Base-by-base conservation (phyloP, 164 flowering plant genomes). In the Magnolia kwangsiensis region DNA sequence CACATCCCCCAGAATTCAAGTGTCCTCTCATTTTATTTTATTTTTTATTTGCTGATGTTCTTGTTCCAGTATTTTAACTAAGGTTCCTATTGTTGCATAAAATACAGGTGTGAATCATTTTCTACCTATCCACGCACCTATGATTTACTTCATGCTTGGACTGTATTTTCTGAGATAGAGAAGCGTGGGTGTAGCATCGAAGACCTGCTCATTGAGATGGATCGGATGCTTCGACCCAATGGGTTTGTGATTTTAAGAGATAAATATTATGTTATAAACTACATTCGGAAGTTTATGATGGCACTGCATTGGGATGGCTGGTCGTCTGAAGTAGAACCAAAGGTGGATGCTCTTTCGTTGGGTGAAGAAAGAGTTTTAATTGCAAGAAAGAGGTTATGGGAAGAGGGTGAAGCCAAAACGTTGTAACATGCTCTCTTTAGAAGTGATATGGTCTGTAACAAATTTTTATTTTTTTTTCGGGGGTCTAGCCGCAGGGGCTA, bases 51-150 rank as follows among this genome's bases (percentile, higher is more conserved):
- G 18, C 7, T 19, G 29, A 68, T 68, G 21, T 68, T 29, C n/a
- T 4, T 37, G 7, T 14, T 21, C 14, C 14, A 9, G 61, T 14
- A 50, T 19, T 72, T 68, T 68, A 8, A 13, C 27, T 66, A 27
- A 8, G 29, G 71, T 68, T n/a, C 20, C 59, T 50, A 49, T 18
- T 67, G 2, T 65, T 16, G 31, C 37, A 19, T 73, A 37, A 27
- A 18, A 71, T 75, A 65, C 83, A 95, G 98, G 97, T 95, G 95
- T 74, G 92, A 91, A 80, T 84, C 97, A 69, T 93, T 91, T 76
- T 91, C 95, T 2, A 93, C 97, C 21, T 95, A 95, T 74, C 98
- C 98, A 14, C 95, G 98, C 55, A 92, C 98, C 63, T 95, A 88
- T 67, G 98, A 95, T 85, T 89, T 95, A 72, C 91, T 95, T 76